Evolutionary conservation across 345 rosid species (phyloP), one percentile per base, ranked within the genome.

Genomic region (Moricandia moricandioides): DNA sequence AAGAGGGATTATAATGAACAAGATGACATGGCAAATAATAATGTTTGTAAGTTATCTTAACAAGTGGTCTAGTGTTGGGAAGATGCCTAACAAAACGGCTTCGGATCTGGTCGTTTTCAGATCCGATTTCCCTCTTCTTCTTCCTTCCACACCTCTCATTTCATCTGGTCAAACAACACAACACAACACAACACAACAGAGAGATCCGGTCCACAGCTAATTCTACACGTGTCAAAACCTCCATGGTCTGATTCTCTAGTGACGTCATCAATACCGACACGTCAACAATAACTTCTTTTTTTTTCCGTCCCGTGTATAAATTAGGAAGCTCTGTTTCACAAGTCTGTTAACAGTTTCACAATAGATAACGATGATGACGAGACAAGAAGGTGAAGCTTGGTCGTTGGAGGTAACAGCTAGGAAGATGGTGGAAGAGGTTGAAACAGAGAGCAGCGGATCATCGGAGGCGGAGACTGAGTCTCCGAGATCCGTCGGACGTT

Each of bases 381-480:
- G 61, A 71, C 27, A 39, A 35, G 76, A 39, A 61, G 70, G 39
- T 21, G 74, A 52, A 29, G n/a, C 68, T 31, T 76, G 70, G 78
- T 24, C 74, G 26, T 66, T 67, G 73, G 79, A 63, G 9, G 72
- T 70, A 30, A 30, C 70, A 37, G 76, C 72, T 18, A 66, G 66
- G 73, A 80, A 70, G 69, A 65, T 80, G 57, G 70, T 55, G 30
- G 74, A 76, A 3, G 83, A 54, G 16, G 65, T 69, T 8, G 90
- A 74, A 61, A 67, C 77, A 71, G 91, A 84, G 83, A 89, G 89
- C 56, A 84, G 79, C 14, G 89, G 78, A 2, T 88, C 95, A 35
- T 85, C 87, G 63, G 82, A 78, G 73, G 72, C 60, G 39, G 87
- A 84, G 80, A 71, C 68, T 3, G 91, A 84, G 70, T 88, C 91